Base-by-base conservation (phyloP, 78 protist genomes). In the Guillardia theta region DNA sequence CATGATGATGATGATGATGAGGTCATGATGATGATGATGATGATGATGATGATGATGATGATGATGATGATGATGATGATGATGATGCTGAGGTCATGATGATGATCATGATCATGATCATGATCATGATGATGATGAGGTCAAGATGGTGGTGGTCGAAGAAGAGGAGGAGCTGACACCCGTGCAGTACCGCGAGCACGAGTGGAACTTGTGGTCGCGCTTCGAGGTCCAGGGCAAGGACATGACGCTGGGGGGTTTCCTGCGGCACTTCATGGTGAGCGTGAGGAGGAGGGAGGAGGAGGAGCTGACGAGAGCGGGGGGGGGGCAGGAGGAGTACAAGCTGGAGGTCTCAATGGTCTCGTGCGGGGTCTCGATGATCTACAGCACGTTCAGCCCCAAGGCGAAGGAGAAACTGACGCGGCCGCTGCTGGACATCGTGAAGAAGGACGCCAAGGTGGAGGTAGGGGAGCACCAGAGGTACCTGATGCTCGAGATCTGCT, bases 341-440 rank as follows among this genome's bases (percentile, higher is more conserved):
- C 64, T 88, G 70, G 76, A 88, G 64, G 39, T 45, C 46, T 53
- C 92, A 33, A 93, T 93, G 95, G 48, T 93, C 30, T 93, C 95
- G 37, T 37, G 76, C 48, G 95, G 95, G 43, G 93, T 83, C 37
- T 53, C 95, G 33, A 80, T 93, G 64, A 33, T 93, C 50, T 93
- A 93, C 93, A 58, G 93, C 48, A 54, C 30, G 44, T 93, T 93
- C 95, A 36, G 53, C 80, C 37, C 92, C 22, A 27, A 24, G 90
- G 24, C 53, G 53, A 78, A 37, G 90, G 48, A 37, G 24, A 45
- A 48, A 18, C 45, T 78, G 90, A 18, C 45, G 18, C 19, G 10
- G 50, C 19, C 45, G 6, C 18, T 78, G 50, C 43, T 83, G 58
- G 54, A 80, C 93, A 24, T 83, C 22, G 92, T 93, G 18, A 0